These are phyloP conservation scores for Suhomyces terraborum DNA, from an alignment of 1,139 yeast species.

Conservation along the genomic window DNA sequence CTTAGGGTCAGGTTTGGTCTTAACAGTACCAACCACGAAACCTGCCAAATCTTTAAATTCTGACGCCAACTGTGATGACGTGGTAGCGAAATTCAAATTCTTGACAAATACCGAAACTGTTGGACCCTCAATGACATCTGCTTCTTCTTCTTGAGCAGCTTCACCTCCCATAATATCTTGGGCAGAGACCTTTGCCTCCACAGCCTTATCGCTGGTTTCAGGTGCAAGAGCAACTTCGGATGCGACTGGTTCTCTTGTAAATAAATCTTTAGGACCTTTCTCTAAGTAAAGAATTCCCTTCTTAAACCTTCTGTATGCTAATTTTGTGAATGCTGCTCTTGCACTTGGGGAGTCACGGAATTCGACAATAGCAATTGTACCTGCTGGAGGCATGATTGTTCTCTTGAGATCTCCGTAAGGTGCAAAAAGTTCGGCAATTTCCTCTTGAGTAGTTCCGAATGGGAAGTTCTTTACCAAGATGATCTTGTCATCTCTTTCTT, in stretches of 20 bases:
- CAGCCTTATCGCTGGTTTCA: constrained; percentile 27
- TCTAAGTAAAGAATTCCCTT: constrained; percentile 85
- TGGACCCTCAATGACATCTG: constrained; percentile 56
- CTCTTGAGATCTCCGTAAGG: constrained; percentile 80
- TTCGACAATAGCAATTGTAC: constrained; percentile 95
- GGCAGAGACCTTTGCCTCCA: constrained; percentile 46
- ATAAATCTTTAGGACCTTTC: constrained; percentile 87
- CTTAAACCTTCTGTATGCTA: constrained; percentile 85
- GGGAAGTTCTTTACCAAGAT: constrained; percentile 89
- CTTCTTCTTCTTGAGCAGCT: constrained; percentile 35
- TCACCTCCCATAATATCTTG: constrained; percentile 44
- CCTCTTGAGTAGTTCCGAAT: constrained; percentile 77
- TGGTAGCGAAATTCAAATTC: constrained; percentile 86
- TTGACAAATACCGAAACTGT: constrained; percentile 87
- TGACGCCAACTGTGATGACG: constrained; percentile 55
- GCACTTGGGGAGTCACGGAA: constrained; percentile 83
- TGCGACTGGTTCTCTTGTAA: constrained; percentile 56
- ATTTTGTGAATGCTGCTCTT: constrained; percentile 82
- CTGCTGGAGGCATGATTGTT: constrained; percentile 92
- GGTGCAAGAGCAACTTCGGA: constrained; percentile 31
- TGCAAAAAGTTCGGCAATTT: constrained; percentile 76
- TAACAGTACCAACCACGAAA: constrained; percentile 78
- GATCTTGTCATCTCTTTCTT: constrained; percentile 79
- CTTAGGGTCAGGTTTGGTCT: constrained; percentile 87
- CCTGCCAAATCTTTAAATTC: constrained; percentile 75